phyloP scores from a whole-genome alignment of 2,329 filamentous ascomycete genomes.

The Claviceps fusiformis region DNA sequence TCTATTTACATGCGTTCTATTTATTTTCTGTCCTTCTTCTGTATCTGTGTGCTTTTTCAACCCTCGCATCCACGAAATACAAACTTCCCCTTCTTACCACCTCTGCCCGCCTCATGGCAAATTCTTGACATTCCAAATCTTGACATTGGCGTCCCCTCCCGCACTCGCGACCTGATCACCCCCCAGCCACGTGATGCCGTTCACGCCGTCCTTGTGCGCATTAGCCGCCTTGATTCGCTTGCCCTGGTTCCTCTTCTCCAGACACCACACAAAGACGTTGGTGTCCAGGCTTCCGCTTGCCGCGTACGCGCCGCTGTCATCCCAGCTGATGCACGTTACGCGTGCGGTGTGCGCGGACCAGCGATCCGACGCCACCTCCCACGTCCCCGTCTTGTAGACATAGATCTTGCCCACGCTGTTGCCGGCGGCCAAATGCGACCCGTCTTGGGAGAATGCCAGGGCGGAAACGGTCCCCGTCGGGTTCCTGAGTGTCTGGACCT shows the following conservation, averaged over 20 bases:
- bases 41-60: too few species aligned
- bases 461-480: slow-evolving; percentile 62
- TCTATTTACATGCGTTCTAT: too few species aligned
- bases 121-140: slow-evolving; percentile 54
- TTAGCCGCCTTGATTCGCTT: slow-evolving; percentile 73
- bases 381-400: slow-evolving; percentile 50
- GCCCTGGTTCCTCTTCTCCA: slow-evolving; percentile 63
- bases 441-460: slow-evolving; percentile 70
- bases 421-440: slow-evolving; percentile 67
- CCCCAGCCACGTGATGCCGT: slow-evolving; percentile 69
- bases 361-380: slow-evolving; percentile 64
- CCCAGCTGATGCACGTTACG: slow-evolving; percentile 57
- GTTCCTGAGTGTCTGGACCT: slow-evolving; percentile 46
- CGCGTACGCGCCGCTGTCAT: slow-evolving; percentile 59
- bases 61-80: too few species aligned
- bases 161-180: slow-evolving; percentile 60
- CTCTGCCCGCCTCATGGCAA: slow-evolving; percentile 18
- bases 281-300: slow-evolving; percentile 82
- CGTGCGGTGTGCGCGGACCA: slow-evolving; percentile 49
- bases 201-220: slow-evolving; percentile 92
- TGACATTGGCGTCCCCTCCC: slow-evolving; percentile 80
- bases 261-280: slow-evolving; percentile 83
- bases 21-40: too few species aligned
- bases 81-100: too few species aligned
- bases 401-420: slow-evolving; percentile 78